phyloP scores from a whole-genome alignment of 2,329 filamentous ascomycete species.

The Clonostachys rosea region DNA sequence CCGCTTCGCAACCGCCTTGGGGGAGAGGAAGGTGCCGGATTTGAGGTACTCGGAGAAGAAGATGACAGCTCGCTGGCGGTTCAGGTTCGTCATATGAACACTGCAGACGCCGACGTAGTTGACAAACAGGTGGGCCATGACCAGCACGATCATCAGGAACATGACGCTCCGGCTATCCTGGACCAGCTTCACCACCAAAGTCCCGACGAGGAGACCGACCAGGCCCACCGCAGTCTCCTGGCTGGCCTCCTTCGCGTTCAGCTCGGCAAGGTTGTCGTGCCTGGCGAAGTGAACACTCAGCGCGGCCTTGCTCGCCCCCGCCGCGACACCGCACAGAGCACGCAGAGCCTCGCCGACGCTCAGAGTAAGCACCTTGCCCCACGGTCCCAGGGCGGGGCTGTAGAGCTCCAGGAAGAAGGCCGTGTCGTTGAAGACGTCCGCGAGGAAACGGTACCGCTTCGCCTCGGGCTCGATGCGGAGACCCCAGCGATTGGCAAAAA shows the following conservation, averaged over 20 bases:
- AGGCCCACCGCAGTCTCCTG: slow-evolving; percentile 93
- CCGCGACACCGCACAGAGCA: slow-evolving; percentile 81
- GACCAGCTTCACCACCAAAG: slow-evolving; percentile 72
- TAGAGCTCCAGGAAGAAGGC: slow-evolving; percentile 83
- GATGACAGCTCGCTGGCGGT: slow-evolving; percentile 80
- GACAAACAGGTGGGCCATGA: slow-evolving; percentile 73
- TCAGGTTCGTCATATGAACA: slow-evolving; percentile 80
- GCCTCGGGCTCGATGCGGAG: slow-evolving; percentile 84
- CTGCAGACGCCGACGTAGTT: slow-evolving; percentile 84
- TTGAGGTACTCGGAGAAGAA: slow-evolving; percentile 58
- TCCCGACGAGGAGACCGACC: slow-evolving; percentile 81
- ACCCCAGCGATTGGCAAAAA: slow-evolving; percentile 79
- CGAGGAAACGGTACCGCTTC: slow-evolving; percentile 83
- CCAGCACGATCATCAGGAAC: slow-evolving; percentile 64
- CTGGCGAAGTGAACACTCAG: slow-evolving; percentile 88
- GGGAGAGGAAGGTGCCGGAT: slow-evolving; percentile 50
- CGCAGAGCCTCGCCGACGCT: slow-evolving; percentile 45
- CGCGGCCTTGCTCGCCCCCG: slow-evolving; percentile 84
- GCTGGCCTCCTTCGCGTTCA: slow-evolving; percentile 92
- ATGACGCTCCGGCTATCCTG: slow-evolving; percentile 70
- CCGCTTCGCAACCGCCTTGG: slow-evolving; percentile 57
- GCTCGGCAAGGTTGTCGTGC: slow-evolving; percentile 81
- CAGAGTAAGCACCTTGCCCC: slow-evolving; percentile 43
- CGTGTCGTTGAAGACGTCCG: slow-evolving; percentile 83
- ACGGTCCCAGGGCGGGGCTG: slow-evolving; percentile 64